Evolutionary conservation across 1,139 yeast species (phyloP).

Genomic region (Yamadazyma mexicana): DNA sequence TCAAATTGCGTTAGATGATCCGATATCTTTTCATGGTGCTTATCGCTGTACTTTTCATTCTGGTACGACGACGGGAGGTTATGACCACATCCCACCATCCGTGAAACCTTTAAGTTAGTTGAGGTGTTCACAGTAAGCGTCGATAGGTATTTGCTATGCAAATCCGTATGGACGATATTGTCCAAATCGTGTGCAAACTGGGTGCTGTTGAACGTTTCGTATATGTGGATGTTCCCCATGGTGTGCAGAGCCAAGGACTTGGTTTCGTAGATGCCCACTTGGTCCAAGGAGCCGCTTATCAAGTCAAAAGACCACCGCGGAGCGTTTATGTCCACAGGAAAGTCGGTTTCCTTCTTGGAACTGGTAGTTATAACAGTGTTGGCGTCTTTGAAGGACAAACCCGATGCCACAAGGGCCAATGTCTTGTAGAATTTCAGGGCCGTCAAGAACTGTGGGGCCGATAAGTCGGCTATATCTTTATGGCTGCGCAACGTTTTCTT

Average conservation of each 20-base stretch:
- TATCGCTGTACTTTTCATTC: constrained; percentile 20
- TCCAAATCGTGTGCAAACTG: constrained; percentile 17
- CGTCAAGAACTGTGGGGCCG: constrained; percentile 25
- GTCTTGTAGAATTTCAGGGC: constrained; percentile 31
- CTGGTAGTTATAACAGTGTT: constrained; percentile 17
- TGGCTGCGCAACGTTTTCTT: constrained; percentile 31
- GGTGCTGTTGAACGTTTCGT: constrained; percentile 25
- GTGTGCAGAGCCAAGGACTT: constrained; percentile 28
- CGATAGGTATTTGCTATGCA: constrained; percentile 11
- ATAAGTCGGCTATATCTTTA: constrained; percentile 30
- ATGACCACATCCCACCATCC: constrained; percentile 29
- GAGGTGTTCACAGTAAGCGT: constrained; percentile 35
- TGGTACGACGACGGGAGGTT: constrained; percentile 36
- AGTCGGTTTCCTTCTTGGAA: constrained; percentile 27
- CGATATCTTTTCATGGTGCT: constrained; percentile 33
- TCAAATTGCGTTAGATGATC: constrained; percentile 36
- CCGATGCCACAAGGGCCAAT: constrained; percentile 32
- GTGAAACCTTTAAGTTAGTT: constrained; percentile 28
- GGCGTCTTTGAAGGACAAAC: constrained; percentile 26
- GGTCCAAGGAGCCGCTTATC: constrained; percentile 47
- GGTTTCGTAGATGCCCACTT: constrained; percentile 44
- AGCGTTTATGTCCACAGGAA: constrained; percentile 15
- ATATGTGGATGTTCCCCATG: constrained; percentile 28
- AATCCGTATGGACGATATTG: constrained; percentile 1
- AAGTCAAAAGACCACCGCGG: constrained; percentile 35